Evolutionary conservation across 495 filamentous ascomycete species (phyloP), one percentile per base, ranked within the genome.

Genomic region (Amniculicola lignicola): DNA sequence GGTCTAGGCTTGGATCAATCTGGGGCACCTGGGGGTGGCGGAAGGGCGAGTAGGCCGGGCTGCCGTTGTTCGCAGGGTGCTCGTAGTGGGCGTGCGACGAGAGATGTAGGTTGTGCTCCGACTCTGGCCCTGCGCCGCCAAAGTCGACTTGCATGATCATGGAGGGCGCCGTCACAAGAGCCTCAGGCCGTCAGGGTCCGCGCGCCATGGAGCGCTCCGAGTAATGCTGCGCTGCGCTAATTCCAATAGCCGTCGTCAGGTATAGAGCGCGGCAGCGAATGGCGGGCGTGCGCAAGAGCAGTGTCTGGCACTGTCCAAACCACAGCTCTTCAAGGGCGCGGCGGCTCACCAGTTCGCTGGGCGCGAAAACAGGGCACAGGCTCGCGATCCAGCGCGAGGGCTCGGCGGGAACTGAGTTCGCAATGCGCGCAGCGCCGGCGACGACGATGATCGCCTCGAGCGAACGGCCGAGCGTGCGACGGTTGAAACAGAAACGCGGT

Each of bases 1-100:
- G 57, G 24, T 65, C 57, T 43, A 65, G 62, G 57, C 44, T 37
- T 28, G 62, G 62, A 50, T 65, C 62, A 51, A 65, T 65, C 42
- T 57, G 23, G 44, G 62, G 54, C 25, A 58, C 49, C 22, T 25
- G 52, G 12, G 62, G 53, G 28, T 65, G 62, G 24, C 62, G 57
- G 37, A 65, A 65, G 47, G 62, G 57, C 24, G 51, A 42, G 28
- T 43, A 65, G 16, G 39, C 61, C 44, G 61, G 51, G 47, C 51
- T 61, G 49, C 55, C 57, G 57, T 53, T 54, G 45, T 22, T 54
- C 11, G 41, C 54, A 29, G 38, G 39, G 56, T 59, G 61, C 21
- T 46, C 51, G 61, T 52, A 56, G 51, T 64, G 61, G 28, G 56
- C 25, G 51, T 64, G 61, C 29, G 54, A 25, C 12, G 61, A 42